Evolutionary conservation across 345 rosid genomes (phyloP).

Genomic region (Isatis tinctoria): DNA sequence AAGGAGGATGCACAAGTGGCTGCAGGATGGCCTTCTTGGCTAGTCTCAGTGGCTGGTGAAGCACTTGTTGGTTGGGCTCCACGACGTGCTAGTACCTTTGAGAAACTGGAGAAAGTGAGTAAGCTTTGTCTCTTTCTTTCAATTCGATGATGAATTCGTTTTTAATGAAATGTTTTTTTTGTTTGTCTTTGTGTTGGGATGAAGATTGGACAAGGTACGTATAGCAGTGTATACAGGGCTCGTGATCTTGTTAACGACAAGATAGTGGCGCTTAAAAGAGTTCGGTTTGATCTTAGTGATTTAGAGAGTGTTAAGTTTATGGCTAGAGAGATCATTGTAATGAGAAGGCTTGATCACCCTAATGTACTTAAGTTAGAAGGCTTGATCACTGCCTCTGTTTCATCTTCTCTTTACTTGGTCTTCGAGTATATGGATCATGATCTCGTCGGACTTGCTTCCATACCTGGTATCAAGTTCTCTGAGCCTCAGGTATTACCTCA

Average conservation of each 20-base stretch:
- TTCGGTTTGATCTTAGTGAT: constrained; percentile 78
- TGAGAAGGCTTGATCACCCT: constrained; percentile 92
- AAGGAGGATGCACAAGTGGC: constrained; percentile 40
- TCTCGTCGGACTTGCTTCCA: constrained; percentile 82
- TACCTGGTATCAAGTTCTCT: constrained; percentile 73
- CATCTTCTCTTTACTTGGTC: constrained; percentile 80
- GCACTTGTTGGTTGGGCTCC: constrained; percentile 94
- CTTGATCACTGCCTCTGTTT: constrained; percentile 70
- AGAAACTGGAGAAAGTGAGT: constrained; percentile 89
- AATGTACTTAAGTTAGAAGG: constrained; percentile 90
- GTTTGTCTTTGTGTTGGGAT: not conserved
- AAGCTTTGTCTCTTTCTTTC: not conserved
- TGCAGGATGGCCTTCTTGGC: constrained; percentile 93
- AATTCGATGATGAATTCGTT: not conserved
- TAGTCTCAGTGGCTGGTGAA: constrained; percentile 74
- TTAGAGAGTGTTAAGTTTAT: constrained; percentile 84
- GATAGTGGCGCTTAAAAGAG: constrained; percentile 81
- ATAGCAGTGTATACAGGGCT: constrained; percentile 87
- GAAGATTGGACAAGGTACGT: constrained; percentile 99
- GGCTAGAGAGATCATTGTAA: constrained; percentile 80
- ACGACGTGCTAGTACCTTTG: constrained; percentile 68
- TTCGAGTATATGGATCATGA: constrained; percentile 99
- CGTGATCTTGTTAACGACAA: constrained; percentile 63
- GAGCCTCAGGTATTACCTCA: constrained; percentile 77
- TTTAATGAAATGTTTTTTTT: too few species aligned